Evolutionary conservation across 2,329 filamentous ascomycete genomes (phyloP), one percentile per base, ranked within the genome.

Genomic region (Botrytis squamosa): DNA sequence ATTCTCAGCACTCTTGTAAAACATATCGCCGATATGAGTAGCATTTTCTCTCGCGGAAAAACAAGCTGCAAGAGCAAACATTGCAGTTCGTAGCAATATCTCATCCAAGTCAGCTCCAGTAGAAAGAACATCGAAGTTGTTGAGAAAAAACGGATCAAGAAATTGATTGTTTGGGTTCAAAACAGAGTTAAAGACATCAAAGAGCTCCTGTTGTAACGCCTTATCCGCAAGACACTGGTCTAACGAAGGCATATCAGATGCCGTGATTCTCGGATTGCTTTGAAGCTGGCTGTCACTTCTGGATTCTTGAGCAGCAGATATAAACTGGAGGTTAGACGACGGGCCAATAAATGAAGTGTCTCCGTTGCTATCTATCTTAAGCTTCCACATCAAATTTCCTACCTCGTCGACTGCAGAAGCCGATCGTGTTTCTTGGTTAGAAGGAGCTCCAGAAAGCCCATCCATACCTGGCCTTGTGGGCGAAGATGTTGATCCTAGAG

Each of bases 21-120:
- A 64, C 6, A 64, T 22, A 64, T 64, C n/a, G 62, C 62, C 38
- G 9, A 64, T 64, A 42, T 64, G 62, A 64, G 62, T 3, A 44
- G 62, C 62, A 42, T 64, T 44, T 42, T 44, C 40, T 29, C 62
- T 25, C 40, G 40, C 9, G 3, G 62, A 64, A 29, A 42, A 64
- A 44, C 62, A 64, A 29, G 38, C 40, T 44, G 62, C 62, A 64
- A 64, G 62, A 64, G 62, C 62, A 44, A 42, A 64, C 38, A 64
- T 42, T 44, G 62, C 25, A 64, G 40, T 64, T 64, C 62, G 38
- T 42, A 64, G 38, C 38, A 64, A 64, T 44, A 44, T 44, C 38
- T 64, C 62, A 64, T 64, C 60, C 18, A 64, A 29, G 18, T 64
- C 42, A 29, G n/a, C n/a, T 64, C n/a, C 25, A n/a, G 25, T 20